These are phyloP conservation scores for Kodamaea neixiangensis DNA, from an alignment of 805 yeast genomes.

Conservation along the genomic window DNA sequence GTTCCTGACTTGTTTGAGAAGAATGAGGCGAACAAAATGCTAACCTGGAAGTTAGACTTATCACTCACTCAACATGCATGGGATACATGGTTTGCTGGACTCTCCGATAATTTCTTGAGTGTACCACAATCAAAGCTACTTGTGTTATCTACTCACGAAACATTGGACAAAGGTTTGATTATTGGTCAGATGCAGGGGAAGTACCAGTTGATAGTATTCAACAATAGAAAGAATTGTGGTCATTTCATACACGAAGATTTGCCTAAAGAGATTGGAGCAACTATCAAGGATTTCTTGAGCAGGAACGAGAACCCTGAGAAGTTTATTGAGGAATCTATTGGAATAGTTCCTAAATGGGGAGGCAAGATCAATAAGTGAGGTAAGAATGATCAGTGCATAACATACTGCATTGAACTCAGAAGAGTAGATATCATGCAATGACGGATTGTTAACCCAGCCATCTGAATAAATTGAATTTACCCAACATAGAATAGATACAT, in stretches of 20 bases:
- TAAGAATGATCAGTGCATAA: neutral
- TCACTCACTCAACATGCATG: slow-evolving; percentile 65
- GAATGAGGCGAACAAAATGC: slow-evolving; percentile 18
- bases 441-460: too few species aligned
- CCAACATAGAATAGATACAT: too few species aligned
- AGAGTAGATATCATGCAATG: too few species aligned
- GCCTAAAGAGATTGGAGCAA: slow-evolving; percentile 65
- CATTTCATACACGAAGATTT: slow-evolving; percentile 96
- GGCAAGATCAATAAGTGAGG: slow-evolving; percentile 8
- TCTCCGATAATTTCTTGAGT: slow-evolving; percentile 54
- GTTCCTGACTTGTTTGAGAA: slow-evolving; percentile 64
- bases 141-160: slow-evolving; percentile 85
- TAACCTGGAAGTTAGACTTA: slow-evolving; percentile 68
- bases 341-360: slow-evolving; percentile 41
- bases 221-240: slow-evolving; percentile 58
- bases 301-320: slow-evolving; percentile 42
- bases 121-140: slow-evolving; percentile 61
- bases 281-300: slow-evolving; percentile 51
- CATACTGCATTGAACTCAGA: too few species aligned
- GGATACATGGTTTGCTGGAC: slow-evolving; percentile 76
- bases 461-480: too few species aligned
- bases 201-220: slow-evolving; percentile 82
- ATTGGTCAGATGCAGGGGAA: slow-evolving; percentile 99
- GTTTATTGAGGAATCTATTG: slow-evolving; percentile 31
- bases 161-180: slow-evolving; percentile 79